A percentile compares a stretch with the other conserved stretches of the same genome.
These are phyloP conservation scores for Galeopsis tetrahit DNA, from an alignment of 257 asterid species.

Conservation along the genomic window DNA sequence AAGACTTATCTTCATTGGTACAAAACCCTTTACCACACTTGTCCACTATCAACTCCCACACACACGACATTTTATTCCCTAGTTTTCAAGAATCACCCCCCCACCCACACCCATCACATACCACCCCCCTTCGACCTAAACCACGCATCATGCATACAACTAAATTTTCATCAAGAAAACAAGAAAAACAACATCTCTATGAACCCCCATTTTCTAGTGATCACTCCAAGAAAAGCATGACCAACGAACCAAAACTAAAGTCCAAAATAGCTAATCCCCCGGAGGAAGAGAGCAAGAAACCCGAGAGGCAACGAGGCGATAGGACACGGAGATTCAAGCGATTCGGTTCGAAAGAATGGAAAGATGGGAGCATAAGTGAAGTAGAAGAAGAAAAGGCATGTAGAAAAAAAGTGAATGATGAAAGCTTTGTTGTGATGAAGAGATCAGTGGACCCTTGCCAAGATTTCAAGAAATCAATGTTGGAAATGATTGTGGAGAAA, in stretches of 20 bases:
- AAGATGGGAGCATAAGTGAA: constrained; percentile 21
- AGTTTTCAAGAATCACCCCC: constrained; percentile 41
- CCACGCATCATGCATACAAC: neutral
- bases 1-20: constrained; percentile 39
- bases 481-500: constrained; percentile 75
- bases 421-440: constrained; percentile 71
- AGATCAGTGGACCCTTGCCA: constrained; percentile 62
- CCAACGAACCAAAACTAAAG: constrained; percentile 26
- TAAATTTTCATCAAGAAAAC: neutral
- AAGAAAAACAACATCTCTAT: neutral
- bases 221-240: neutral
- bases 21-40: constrained; percentile 38
- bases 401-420: constrained; percentile 35
- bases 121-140: constrained; percentile 22
- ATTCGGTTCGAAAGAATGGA: constrained; percentile 40
- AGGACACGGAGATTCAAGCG: constrained; percentile 37
- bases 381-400: constrained; percentile 26
- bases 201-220: neutral
- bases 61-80: constrained; percentile 43
- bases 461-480: constrained; percentile 85
- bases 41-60: constrained; percentile 39
- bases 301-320: constrained; percentile 25
- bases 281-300: constrained; percentile 27
- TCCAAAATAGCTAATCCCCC: neutral
- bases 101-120: constrained; percentile 1